Conservation (phyloP, 2,329 filamentous ascomycete genomes). For the Mollisiaceae sp. region DNA sequence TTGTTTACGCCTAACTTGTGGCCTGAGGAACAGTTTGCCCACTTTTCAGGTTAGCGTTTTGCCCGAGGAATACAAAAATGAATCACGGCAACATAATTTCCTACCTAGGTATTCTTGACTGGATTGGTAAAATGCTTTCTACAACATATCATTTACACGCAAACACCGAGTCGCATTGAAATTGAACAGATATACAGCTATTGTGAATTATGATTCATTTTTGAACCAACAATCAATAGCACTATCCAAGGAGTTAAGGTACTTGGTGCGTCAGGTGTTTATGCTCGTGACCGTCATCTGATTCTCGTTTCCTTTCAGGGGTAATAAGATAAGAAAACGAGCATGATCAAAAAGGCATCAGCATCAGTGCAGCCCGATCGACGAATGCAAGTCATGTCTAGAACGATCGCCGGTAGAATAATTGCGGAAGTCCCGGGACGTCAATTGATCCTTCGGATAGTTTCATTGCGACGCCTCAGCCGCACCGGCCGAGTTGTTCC, state of each 20-base stretch:
- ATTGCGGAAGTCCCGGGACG: not conserved
- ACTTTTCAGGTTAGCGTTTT: no score
- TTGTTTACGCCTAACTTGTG: not conserved
- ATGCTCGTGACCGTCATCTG: no score
- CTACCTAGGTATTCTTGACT: no score
- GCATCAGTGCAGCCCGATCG: not conserved
- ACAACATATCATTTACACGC: not conserved
- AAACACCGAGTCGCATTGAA: not conserved
- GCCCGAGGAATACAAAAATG: no score
- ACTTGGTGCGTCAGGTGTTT: no score
- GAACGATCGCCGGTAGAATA: not conserved
- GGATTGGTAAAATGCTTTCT: not conserved
- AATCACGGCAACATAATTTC: not conserved
- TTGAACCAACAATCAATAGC: no score
- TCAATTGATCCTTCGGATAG: conserved; percentile 9
- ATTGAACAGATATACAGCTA: no score
- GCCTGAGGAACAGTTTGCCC: not conserved
- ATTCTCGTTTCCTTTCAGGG: no score
- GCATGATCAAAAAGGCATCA: no score
- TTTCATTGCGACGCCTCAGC: conserved; percentile 8
- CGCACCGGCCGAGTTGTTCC: conserved; percentile 3
- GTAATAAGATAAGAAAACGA: no score
- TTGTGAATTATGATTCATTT: no score
- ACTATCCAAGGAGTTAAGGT: no score
- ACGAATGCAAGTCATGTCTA: conserved; percentile 4